Evolutionary conservation across 352 stramenopile genomes (phyloP), one percentile per base, ranked within the genome.

Genomic region (Phytophthora pseudosyringae): DNA sequence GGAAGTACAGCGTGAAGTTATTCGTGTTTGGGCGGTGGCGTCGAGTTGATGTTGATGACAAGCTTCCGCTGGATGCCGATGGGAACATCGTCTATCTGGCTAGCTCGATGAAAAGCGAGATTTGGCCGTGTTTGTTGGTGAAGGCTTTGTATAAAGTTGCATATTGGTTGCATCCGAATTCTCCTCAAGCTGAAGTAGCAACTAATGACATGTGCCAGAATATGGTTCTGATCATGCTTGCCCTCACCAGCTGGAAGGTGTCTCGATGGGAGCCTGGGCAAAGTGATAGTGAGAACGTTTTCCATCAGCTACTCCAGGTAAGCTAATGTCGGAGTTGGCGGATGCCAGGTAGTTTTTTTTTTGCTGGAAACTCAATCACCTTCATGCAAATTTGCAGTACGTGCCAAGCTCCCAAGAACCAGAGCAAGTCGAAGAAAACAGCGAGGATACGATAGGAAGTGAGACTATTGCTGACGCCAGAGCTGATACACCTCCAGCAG

Each of bases 101-200:
- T 16, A 95, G 83, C 57, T 81, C 78, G 0, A 73, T 86, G 70
- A 62, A 60, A 54, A 83, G 57, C 48, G 86, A 95, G 49, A 73
- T 95, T 6, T 95, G 86, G 86, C 70, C 83, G 3, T 62, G 73
- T 12, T 69, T 93, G 35, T 54, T 93, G 8, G 76, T 80, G 10
- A 93, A 95, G 44, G 84, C 84, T 10, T 53, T 95, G n/a, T 74
- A 76, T 58, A 95, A 93, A 76, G 80, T 88, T 10, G 52, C 77
- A 33, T 59, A 75, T 25, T 95, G 83, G 81, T 43, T 88, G 18
- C 63, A 67, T 48, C 47, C 64, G 25, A 32, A 55, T 35, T 4
- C 48, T 15, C 21, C 32, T 35, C 26, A 52, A 16, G 26, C 13
- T 28, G 21, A 51, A 46, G 38, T 33, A 56, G 18, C 21, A 18